Evolutionary conservation across 805 yeast species (phyloP).

Genomic region (Wickerhamomyces silvicola): DNA sequence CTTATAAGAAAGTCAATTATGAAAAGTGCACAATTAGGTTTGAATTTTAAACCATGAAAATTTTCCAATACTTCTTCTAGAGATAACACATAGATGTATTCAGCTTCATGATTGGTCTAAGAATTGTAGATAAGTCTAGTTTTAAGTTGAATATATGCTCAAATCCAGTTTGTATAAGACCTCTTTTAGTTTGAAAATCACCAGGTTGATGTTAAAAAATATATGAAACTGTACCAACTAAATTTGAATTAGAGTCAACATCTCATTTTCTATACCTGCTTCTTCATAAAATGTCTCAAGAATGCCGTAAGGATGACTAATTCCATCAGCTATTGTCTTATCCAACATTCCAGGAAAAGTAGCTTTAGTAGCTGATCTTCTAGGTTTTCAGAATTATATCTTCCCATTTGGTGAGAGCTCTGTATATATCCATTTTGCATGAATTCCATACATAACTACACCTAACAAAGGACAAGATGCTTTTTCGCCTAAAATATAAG

Average conservation of each 20-base stretch:
- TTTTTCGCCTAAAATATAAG: slow-evolving; percentile 72
- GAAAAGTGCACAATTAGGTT: slow-evolving; percentile 82
- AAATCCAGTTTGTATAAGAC: slow-evolving; percentile 82
- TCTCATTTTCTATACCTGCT: slow-evolving; percentile 62
- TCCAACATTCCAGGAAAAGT: slow-evolving; percentile 91
- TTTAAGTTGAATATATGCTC: slow-evolving; percentile 73
- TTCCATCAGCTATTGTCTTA: slow-evolving; percentile 92
- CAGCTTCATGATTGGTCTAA: slow-evolving; percentile 71
- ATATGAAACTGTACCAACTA: slow-evolving; percentile 69
- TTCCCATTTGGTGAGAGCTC: slow-evolving; percentile 30
- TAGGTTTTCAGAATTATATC: slow-evolving; percentile 74
- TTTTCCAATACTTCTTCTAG: slow-evolving; percentile 48
- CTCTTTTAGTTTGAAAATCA: slow-evolving; percentile 36
- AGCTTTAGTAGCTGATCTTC: slow-evolving; percentile 68
- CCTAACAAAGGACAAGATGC: slow-evolving; percentile 79
- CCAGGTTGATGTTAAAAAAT: slow-evolving; percentile 36
- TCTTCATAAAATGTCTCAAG: slow-evolving; percentile 81
- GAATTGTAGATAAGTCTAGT: slow-evolving; percentile 36
- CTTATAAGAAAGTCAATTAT: slow-evolving; percentile 83
- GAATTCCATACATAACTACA: slow-evolving; percentile 85
- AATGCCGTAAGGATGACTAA: slow-evolving; percentile 73
- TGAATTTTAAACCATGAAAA: slow-evolving; percentile 59
- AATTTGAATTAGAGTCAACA: slow-evolving; percentile 36
- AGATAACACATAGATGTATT: slow-evolving; percentile 58
- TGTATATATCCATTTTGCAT: slow-evolving; percentile 72